Evolutionary conservation across 441 rosid genomes (phyloP), one percentile per base, ranked within the genome.

Genomic region (Macaranga tanarius): DNA sequence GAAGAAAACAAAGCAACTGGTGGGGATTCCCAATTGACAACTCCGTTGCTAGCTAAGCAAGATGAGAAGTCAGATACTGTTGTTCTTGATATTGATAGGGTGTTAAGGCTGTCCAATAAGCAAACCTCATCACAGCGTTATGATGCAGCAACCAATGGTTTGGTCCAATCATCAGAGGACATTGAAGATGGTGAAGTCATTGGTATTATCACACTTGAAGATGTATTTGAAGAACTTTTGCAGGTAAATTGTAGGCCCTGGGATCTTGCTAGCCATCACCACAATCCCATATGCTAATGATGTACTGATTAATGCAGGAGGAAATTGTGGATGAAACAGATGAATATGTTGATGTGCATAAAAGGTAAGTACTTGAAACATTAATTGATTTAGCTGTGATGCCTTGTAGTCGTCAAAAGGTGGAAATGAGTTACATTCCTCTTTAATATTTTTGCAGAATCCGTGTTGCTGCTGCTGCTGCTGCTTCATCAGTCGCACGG

Each of bases 301-400:
- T 65, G 20, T 15, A 65, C 70, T 62, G 22, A n/a, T 64, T 54
- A 48, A 69, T 68, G 80, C 96, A 92, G 86, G 99, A 95, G 83
- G 97, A 95, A 85, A 95, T 95, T 77, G 97, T 95, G 58, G 99
- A 95, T 77, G 99, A 95, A 84, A 95, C 98, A 52, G 97, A 95
- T 85, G 99, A 92, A 84, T 92, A 88, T 73, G 97, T 95, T 51
- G 99, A 92, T 72, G 97, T 95, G 20, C 98, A 95, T 84, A 95
- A 89, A 88, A 95, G 98, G 97, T 92, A 72, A 57, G n/a, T 34
- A 55, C 26, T 60, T 69, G 54, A 23, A 22, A 52, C 19, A 45
- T 44, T 61, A 38, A 67, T 10, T 52, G 16, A 4, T n/a, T 54
- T 15, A 28, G 65, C 45, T 63, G 10, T 54, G 20, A 26, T 70